Conservation (phyloP, 2,329 filamentous ascomycete genomes). For the Scedosporium boydii region DNA sequence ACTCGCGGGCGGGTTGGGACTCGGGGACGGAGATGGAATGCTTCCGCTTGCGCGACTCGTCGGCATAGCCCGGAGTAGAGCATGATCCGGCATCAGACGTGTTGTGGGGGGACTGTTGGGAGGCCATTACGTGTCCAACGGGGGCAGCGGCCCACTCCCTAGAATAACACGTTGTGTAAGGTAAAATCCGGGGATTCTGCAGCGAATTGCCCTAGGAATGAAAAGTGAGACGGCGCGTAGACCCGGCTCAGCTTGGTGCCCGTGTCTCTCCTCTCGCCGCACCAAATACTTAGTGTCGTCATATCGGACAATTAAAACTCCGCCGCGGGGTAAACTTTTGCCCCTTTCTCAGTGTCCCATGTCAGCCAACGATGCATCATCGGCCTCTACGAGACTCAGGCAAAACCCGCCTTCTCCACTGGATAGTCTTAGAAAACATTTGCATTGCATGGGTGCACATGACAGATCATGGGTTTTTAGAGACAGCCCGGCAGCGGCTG, state of each 20-base stretch:
- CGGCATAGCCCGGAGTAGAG: background rate
- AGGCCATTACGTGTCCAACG: constrained; percentile 7
- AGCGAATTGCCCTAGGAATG: too few relatives aligned
- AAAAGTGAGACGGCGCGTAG: too few relatives aligned
- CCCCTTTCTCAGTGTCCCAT: too few relatives aligned
- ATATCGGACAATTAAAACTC: constrained; percentile 18
- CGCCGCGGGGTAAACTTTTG: constrained; percentile 9
- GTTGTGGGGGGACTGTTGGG: background rate
- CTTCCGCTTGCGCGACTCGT: constrained; percentile 16
- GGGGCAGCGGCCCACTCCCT: too few relatives aligned
- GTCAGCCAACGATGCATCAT: too few relatives aligned
- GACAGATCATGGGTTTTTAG: constrained; percentile 9
- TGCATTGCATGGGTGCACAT: constrained; percentile 6
- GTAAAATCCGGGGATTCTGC: too few relatives aligned
- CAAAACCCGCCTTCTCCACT: too few relatives aligned
- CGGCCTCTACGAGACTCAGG: background rate
- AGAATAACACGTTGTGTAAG: too few relatives aligned
- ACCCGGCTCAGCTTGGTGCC: too few relatives aligned
- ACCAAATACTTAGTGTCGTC: constrained; percentile 1
- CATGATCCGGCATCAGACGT: background rate
- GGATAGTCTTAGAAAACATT: background rate
- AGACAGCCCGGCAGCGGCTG: constrained; percentile 7
- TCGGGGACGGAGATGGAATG: constrained; percentile 13
- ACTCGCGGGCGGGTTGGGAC: constrained; percentile 19
- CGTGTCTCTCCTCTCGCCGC: background rate